phyloP scores from a whole-genome alignment of 2,329 filamentous ascomycete species.

The Zopfia rhizophila region DNA sequence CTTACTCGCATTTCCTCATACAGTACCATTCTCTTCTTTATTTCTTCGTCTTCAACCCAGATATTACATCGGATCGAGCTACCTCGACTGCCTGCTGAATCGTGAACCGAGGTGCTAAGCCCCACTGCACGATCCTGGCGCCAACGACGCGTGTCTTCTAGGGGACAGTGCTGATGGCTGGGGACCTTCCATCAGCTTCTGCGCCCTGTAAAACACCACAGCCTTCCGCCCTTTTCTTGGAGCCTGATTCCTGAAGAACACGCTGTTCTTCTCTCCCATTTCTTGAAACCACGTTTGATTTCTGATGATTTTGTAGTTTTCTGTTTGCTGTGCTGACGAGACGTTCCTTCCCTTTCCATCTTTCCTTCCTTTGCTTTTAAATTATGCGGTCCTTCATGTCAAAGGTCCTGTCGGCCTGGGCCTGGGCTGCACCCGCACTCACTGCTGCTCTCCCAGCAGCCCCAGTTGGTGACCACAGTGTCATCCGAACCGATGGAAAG shows the following conservation, averaged over 20 bases:
- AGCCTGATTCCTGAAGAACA: slow-evolving; percentile 42
- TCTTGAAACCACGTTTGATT: slow-evolving; percentile 10
- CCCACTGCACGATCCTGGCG: slow-evolving; percentile 32
- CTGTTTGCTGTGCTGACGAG: slow-evolving; percentile 27
- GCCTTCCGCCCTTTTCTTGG: slow-evolving; percentile 33
- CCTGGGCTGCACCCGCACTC: slow-evolving; percentile 40
- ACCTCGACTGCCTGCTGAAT: slow-evolving; percentile 32
- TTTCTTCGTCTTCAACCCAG: too few relatives aligned
- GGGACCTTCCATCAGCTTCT: slow-evolving; percentile 18
- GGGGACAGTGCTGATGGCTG: slow-evolving; percentile 24
- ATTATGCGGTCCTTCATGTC: slow-evolving; percentile 46
- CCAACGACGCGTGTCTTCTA: slow-evolving; percentile 24
- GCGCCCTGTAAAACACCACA: slow-evolving; percentile 27
- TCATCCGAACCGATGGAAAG: slow-evolving; percentile 21
- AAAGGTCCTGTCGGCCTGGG: slow-evolving; percentile 42
- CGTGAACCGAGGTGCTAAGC: slow-evolving; percentile 40
- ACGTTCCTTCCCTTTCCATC: slow-evolving; percentile 20
- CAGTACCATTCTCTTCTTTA: too few relatives aligned
- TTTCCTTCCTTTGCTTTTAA: slow-evolving; percentile 16
- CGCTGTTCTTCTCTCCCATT: slow-evolving; percentile 30
- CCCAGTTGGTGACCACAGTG: background rate
- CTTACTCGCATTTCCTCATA: too few relatives aligned
- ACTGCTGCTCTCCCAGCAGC: slow-evolving; percentile 36
- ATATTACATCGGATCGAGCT: too few relatives aligned
- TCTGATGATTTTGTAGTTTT: slow-evolving; percentile 19